Percentiles rank a stretch among this genome's conserved stretches.
phyloP scores from a whole-genome alignment of 306 rosid genomes.

The Prunus fruticosa region DNA sequence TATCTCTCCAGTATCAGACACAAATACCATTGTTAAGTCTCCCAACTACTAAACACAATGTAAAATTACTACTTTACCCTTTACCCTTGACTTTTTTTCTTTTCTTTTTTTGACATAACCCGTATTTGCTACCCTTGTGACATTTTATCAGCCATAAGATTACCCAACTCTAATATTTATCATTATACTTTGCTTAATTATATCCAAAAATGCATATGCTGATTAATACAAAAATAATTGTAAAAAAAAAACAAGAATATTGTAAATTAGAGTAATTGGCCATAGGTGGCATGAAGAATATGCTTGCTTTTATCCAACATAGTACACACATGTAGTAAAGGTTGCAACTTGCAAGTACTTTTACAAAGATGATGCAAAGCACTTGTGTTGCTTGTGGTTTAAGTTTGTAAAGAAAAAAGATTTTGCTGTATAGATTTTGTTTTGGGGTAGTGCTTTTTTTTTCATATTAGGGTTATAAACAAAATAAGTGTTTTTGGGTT shows the following conservation, averaged over 20 bases:
- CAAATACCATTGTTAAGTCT: conserved; percentile 18
- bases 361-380: neutral
- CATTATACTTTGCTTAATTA: too few species aligned
- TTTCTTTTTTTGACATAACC: neutral
- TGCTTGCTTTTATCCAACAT: neutral
- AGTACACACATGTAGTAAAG: neutral
- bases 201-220: too few species aligned
- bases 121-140: too few species aligned
- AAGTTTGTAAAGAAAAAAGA: too few species aligned
- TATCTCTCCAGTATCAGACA: conserved; percentile 29
- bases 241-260: too few species aligned
- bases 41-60: conserved; percentile 6
- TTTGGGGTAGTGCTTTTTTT: too few species aligned
- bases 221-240: too few species aligned
- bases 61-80: conserved; percentile 28
- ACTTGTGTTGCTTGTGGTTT: neutral
- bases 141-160: too few species aligned
- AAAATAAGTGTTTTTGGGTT: too few species aligned
- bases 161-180: too few species aligned
- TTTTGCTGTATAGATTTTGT: too few species aligned
- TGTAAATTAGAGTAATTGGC: neutral
- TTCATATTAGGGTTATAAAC: too few species aligned
- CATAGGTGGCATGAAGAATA: neutral
- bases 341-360: neutral
- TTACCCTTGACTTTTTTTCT: neutral